phyloP scores from a whole-genome alignment of 225 moss, liverwort and hornwort species.

The Pseudisothecium myosuroides region DNA sequence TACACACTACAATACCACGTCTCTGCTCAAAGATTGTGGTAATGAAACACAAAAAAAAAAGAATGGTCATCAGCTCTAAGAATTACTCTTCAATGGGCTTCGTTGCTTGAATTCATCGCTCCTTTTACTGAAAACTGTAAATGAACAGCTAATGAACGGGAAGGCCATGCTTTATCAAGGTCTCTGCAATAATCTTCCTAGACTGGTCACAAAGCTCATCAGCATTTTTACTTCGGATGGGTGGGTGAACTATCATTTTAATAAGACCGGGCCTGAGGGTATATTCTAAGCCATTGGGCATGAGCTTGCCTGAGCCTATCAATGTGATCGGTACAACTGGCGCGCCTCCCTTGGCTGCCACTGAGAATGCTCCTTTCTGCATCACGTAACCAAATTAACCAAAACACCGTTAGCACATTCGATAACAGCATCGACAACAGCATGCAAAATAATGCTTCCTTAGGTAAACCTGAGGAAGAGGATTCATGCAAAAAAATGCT shows the following conservation, averaged over 20 bases:
- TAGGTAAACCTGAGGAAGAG: background rate
- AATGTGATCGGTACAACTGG: slow-evolving; percentile 83
- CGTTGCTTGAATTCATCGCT: background rate
- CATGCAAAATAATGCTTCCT: background rate
- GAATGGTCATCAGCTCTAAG: background rate
- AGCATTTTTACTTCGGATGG: slow-evolving; percentile 43
- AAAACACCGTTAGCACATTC: background rate
- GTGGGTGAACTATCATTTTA: slow-evolving; percentile 73
- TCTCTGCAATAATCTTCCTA: slow-evolving; percentile 67
- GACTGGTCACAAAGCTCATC: slow-evolving; percentile 72
- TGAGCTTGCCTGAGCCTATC: slow-evolving; percentile 90
- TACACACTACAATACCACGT: background rate
- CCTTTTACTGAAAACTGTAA: too few species aligned
- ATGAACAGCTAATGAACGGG: slow-evolving; percentile 34
- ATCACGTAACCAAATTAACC: background rate
- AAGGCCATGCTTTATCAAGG: slow-evolving; percentile 63
- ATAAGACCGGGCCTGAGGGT: slow-evolving; percentile 63
- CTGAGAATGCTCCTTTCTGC: slow-evolving; percentile 98
- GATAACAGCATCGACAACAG: background rate
- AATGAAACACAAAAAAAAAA: background rate
- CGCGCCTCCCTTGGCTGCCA: slow-evolving; percentile 75
- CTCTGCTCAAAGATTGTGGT: background rate
- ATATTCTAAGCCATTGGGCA: slow-evolving; percentile 89
- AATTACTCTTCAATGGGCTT: background rate
- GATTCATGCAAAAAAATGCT: background rate